Evolutionary conservation across 2,329 filamentous ascomycete genomes (phyloP), one percentile per base, ranked within the genome.

Genomic region (Aureobasidium melanogenum): DNA sequence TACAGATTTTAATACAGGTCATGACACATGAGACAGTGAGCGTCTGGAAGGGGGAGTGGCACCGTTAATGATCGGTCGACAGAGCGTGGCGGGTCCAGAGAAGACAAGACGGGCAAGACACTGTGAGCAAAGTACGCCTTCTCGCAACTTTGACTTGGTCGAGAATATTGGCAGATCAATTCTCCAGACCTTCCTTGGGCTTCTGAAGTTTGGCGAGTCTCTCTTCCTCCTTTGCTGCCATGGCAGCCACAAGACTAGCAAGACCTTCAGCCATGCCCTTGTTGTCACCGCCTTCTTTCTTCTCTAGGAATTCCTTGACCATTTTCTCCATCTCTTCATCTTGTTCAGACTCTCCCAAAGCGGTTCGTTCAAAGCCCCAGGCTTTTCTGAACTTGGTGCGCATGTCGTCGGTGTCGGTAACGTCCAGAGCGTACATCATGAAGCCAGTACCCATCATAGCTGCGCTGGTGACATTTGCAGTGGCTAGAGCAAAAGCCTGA

Each of bases 401-500:
- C 80, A 70, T 85, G 85, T 80, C 78, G 60, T 73, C 73, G 39
- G 78, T 39, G 34, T 75, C 75, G 30, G 73, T 75, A 38, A 97
- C 83, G 71, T 97, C 88, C 63, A 94, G 84, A 0, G 84, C 86
- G 81, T 88, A 96, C 64, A 89, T 79, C 12, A 86, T 73, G 0
- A 88, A 91, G 3, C 93, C 94, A 0, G 84, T 80, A 9, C 82
- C 75, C 81, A 95, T 84, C 72, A 96, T 84, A 0, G 82, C 86
- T 54, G 94, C 83, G 67, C 86, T 88, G 34, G 86, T 69, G 14
- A 94, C 89, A 68, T 96, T 96, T 67, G 97, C 81, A 0, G 92
- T 96, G 0, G 93, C 94, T 38, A 97, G 78, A 52, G 87, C 88
- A 24, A 99, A 78, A 0, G 93, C 93, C 74, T 96, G 88, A 36